Evolutionary conservation across 257 asterid species (phyloP), one percentile per base, ranked within the genome.

Genomic region (Ballota nigra): DNA sequence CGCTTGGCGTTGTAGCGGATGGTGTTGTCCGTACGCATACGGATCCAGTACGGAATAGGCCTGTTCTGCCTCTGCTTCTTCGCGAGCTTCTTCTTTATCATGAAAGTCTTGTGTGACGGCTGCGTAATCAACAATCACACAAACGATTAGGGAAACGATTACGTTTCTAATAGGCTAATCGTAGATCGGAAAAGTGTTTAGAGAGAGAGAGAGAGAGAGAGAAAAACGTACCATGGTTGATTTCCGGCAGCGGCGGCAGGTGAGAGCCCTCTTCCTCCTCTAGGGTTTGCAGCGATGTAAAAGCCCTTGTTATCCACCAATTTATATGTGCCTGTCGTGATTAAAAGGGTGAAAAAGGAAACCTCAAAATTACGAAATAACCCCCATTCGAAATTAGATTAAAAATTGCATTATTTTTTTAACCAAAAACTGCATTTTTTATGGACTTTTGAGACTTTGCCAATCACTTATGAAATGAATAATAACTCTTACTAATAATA

Each of bases 1-100:
- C 94, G 97, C 89, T 88, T 88, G 73, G 96, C 94, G 69, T 91
- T 91, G 94, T 88, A 91, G 78, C 94, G 94, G 81, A 91, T 88
- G 76, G 94, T 91, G 82, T 91, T 91, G 71, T 85, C 96, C 29
- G 97, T 88, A 26, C 96, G 80, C 92, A 88, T 86, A 8, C 94
- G 86, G 83, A 88, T 88, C 92, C 95, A 91, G 78, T 91, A 81
- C 1, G 97, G 97, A 47, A 91, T 91, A 1, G 97, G 95, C 83
- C 92, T 80, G 79, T 88, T 91, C 84, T 91, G 97, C 84, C 96
- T 84, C 87, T 86, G 89, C 92, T 91, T 90, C 93, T 90, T 90
- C 75, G 92, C 90, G 63, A 90, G 85, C 86, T 90, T 88, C 93
- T 90, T 90, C 92, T 91, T 91, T 9, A 88, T 85, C 87, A 84